Percentiles rank a stretch among this genome's conserved stretches.
Conservation (phyloP, 83 land plant species). For the Picea mariana region DNA sequence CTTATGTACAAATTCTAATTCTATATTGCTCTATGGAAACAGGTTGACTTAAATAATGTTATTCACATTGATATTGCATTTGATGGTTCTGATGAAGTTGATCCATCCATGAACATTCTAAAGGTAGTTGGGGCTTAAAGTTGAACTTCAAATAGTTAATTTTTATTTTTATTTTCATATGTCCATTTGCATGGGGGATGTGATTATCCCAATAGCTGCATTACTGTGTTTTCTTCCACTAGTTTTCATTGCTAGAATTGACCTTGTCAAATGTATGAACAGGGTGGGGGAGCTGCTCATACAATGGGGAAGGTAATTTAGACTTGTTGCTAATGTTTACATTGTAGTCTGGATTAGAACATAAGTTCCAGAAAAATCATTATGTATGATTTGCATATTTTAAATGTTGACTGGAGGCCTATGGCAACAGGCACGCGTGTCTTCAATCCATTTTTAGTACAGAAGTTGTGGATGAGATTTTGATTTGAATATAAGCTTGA, state of each 20-base stretch:
- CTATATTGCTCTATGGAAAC: too few relatives aligned
- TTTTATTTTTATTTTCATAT: too few relatives aligned
- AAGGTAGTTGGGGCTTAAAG: slow-evolving; percentile 27
- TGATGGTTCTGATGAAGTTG: too few relatives aligned
- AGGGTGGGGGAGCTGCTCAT: slow-evolving; percentile 72
- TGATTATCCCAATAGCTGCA: not conserved
- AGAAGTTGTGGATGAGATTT: too few relatives aligned
- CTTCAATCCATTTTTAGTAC: too few relatives aligned
- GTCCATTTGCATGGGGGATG: not conserved
- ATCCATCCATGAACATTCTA: slow-evolving; percentile 38
- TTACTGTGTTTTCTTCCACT: not conserved
- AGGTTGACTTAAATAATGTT: too few relatives aligned
- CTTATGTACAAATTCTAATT: too few relatives aligned
- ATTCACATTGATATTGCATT: too few relatives aligned
- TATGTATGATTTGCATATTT: too few relatives aligned
- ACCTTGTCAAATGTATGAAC: slow-evolving; percentile 2
- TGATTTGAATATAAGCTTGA: too few relatives aligned
- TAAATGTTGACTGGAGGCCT: too few relatives aligned
- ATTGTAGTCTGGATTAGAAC: not conserved
- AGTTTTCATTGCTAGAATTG: not conserved
- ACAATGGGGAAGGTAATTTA: slow-evolving; percentile 58
- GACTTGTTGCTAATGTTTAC: not conserved
- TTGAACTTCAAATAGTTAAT: not conserved
- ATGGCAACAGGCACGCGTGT: too few relatives aligned
- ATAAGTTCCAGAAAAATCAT: not conserved